Conservation (phyloP, 495 filamentous ascomycete species). For the Aspergillus egyptiacus region DNA sequence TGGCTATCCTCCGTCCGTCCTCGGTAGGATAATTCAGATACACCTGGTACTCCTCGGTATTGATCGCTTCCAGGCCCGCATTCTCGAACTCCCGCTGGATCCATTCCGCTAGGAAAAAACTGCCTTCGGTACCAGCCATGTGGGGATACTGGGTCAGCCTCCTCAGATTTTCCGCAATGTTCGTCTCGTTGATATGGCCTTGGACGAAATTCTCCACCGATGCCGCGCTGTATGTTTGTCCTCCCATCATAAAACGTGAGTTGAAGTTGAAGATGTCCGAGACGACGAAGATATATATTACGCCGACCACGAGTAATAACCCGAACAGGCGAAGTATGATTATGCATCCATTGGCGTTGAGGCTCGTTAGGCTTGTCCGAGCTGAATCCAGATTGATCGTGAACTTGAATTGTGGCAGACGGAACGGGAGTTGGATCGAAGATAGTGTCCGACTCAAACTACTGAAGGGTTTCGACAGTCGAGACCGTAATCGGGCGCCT, state of each 20-base stretch:
- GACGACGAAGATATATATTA: slow-evolving; percentile 79
- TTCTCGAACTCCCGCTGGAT: slow-evolving; percentile 65
- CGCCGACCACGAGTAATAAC: slow-evolving; percentile 61
- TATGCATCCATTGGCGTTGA: slow-evolving; percentile 45
- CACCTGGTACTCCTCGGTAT: slow-evolving; percentile 70
- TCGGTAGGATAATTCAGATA: slow-evolving; percentile 87
- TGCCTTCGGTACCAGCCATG: slow-evolving; percentile 85
- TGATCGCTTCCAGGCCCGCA: slow-evolving; percentile 65
- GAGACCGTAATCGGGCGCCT: slow-evolving; percentile 37
- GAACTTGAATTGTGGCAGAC: slow-evolving; percentile 39
- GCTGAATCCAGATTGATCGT: slow-evolving; percentile 30
- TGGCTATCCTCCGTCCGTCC: slow-evolving; percentile 72
- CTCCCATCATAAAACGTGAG: slow-evolving; percentile 36
- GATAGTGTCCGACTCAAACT: slow-evolving; percentile 50
- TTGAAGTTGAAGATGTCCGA: slow-evolving; percentile 65
- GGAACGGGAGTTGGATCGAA: slow-evolving; percentile 49
- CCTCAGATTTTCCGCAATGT: slow-evolving; percentile 63
- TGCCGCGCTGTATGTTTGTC: slow-evolving; percentile 48
- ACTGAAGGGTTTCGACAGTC: slow-evolving; percentile 51
- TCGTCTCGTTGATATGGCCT: slow-evolving; percentile 55
- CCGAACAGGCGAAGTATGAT: slow-evolving; percentile 66
- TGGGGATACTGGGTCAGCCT: slow-evolving; percentile 77
- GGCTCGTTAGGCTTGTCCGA: slow-evolving; percentile 22
- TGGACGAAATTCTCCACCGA: slow-evolving; percentile 66
- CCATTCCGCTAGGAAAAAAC: slow-evolving; percentile 74